Evolutionary conservation across 2,329 filamentous ascomycete genomes (phyloP).

Genomic region (Sordariomycetes sp.): DNA sequence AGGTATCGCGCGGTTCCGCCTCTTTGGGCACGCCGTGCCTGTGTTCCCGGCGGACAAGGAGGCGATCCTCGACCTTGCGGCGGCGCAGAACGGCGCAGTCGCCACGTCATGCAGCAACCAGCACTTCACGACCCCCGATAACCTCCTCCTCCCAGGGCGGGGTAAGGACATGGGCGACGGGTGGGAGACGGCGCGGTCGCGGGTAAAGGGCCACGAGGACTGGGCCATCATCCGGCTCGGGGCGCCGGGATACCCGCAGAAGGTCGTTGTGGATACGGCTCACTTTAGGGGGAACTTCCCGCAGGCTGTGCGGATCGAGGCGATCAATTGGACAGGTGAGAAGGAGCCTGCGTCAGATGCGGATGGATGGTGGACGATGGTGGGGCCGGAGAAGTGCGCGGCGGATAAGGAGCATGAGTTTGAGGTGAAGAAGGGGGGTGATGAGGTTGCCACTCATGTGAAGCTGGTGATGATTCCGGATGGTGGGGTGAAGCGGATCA

Average conservation of each 20-base stretch:
- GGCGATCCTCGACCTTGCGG: slow-evolving; percentile 61
- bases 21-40: slow-evolving; percentile 64
- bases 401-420: slow-evolving; percentile 64
- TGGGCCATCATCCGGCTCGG: slow-evolving; percentile 72
- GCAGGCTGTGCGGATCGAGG: slow-evolving; percentile 58
- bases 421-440: slow-evolving; percentile 29
- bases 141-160: slow-evolving; percentile 64
- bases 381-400: slow-evolving; percentile 53
- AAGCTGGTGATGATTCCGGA: slow-evolving; percentile 91
- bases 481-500: slow-evolving; percentile 79
- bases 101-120: slow-evolving; percentile 68
- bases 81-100: slow-evolving; percentile 66
- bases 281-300: slow-evolving; percentile 79
- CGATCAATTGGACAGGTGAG: slow-evolving; percentile 37
- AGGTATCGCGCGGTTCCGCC: slow-evolving; percentile 66
- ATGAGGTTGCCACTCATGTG: slow-evolving; percentile 55
- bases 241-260: slow-evolving; percentile 48
- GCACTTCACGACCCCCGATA: slow-evolving; percentile 73
- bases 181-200: slow-evolving; percentile 71
- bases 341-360: slow-evolving; percentile 43
- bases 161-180: slow-evolving; percentile 81
- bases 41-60: slow-evolving; percentile 56
- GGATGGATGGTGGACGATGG: slow-evolving; percentile 50
- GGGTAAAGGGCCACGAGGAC: slow-evolving; percentile 59
- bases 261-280: slow-evolving; percentile 64